Percentiles rank a stretch among this genome's conserved stretches.
These are phyloP conservation scores for Penicillium sp. DNA, from an alignment of 2,329 filamentous ascomycete genomes.

Conservation along the genomic window DNA sequence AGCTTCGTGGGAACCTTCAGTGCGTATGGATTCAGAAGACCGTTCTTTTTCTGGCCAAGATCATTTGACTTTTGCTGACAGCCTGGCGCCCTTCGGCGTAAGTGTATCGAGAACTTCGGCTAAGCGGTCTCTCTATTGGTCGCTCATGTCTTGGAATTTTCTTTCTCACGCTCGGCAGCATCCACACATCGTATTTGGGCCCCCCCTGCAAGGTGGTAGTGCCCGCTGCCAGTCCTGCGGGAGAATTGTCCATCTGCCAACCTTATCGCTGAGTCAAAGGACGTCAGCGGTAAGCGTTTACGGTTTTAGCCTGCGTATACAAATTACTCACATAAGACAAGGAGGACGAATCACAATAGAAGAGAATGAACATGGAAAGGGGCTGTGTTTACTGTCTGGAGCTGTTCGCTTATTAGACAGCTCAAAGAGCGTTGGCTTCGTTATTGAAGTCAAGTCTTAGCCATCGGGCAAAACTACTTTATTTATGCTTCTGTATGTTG, in stretches of 20 bases:
- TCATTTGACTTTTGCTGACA: constrained; percentile 2
- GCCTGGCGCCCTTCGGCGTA: constrained; percentile 7
- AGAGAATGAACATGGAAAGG: not conserved
- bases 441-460: not conserved
- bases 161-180: not conserved
- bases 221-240: too few species aligned
- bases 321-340: not conserved
- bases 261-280: constrained; percentile 21
- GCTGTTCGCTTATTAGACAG: not conserved
- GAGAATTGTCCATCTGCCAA: constrained; percentile 17
- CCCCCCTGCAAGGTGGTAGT: constrained; percentile 17
- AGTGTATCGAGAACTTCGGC: constrained; percentile 15
- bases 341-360: not conserved
- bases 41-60: not conserved
- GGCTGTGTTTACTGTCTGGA: not conserved
- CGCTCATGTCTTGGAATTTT: not conserved
- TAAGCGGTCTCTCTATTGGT: constrained; percentile 15
- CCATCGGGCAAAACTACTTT: not conserved
- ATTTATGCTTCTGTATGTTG: not conserved
- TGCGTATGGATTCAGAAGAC: not conserved
- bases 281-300: constrained; percentile 11
- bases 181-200: not conserved
- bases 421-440: not conserved
- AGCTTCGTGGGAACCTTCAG: not conserved
- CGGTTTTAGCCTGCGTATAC: not conserved